Evolutionary conservation across 2,329 filamentous ascomycete species (phyloP).

Genomic region (Dactylellina cionopaga): DNA sequence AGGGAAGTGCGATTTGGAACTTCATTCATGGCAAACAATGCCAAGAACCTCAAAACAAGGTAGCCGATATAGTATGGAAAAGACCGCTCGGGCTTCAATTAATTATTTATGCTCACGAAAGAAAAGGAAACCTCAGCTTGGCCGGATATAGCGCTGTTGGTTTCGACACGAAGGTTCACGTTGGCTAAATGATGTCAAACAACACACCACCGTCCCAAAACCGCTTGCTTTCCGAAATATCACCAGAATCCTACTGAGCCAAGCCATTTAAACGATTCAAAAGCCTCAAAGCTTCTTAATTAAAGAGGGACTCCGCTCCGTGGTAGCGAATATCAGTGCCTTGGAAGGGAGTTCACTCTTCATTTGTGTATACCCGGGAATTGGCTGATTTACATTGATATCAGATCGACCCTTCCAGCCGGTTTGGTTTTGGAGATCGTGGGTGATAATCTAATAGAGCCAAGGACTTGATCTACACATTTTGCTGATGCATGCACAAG

Average conservation of each 20-base stretch:
- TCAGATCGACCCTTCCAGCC: constrained; percentile 22
- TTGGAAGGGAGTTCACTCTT: constrained; percentile 32
- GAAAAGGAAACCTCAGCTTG: not conserved
- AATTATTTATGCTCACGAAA: too few relatives aligned
- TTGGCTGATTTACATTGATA: constrained; percentile 7
- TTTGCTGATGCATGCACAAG: too few relatives aligned
- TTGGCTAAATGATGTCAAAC: constrained; percentile 35
- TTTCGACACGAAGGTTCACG: not conserved
- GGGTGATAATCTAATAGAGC: not conserved
- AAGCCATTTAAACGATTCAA: not conserved
- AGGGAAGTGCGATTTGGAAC: constrained; percentile 48
- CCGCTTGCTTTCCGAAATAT: not conserved
- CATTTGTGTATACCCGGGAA: constrained; percentile 12
- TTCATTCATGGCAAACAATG: constrained; percentile 13
- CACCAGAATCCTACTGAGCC: not conserved
- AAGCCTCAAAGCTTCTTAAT: constrained; percentile 21
- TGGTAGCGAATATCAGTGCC: constrained; percentile 43
- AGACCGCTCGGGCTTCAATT: too few relatives aligned
- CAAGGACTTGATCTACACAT: constrained; percentile 21
- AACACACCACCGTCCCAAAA: constrained; percentile 20
- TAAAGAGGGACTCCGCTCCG: not conserved
- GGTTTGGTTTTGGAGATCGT: constrained; percentile 12
- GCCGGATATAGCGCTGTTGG: not conserved
- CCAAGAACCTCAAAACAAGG: constrained; percentile 17
- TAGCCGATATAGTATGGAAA: not conserved